A percentile compares a stretch with the other conserved stretches of the same genome.
These are phyloP conservation scores for Clarireedia sp. DNA, from an alignment of 2,329 filamentous ascomycete species.

Conservation along the genomic window DNA sequence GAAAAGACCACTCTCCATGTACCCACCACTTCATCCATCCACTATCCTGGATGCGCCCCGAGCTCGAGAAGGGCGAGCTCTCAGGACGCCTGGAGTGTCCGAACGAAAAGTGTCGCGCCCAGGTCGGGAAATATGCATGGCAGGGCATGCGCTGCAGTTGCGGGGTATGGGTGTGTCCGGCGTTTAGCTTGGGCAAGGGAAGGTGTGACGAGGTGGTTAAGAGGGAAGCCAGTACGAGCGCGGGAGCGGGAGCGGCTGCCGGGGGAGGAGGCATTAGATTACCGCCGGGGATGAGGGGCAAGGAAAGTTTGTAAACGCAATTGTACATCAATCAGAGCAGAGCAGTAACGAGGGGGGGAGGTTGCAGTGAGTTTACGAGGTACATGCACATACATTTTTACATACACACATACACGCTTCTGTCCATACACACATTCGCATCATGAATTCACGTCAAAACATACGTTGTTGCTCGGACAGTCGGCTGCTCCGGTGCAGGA, in stretches of 20 bases:
- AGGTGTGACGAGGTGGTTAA: constrained; percentile 61
- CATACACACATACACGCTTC: no score
- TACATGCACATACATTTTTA: no score
- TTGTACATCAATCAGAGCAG: no score
- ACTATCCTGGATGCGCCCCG: constrained; percentile 86
- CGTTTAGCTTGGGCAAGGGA: constrained; percentile 76
- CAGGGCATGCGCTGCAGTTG: constrained; percentile 91
- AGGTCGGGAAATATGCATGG: constrained; percentile 92
- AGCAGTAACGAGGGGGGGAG: no score
- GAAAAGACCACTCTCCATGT: constrained; percentile 41
- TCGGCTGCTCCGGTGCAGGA: no score
- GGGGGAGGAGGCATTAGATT: constrained; percentile 40
- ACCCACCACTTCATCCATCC: constrained; percentile 88
- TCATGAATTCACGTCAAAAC: no score
- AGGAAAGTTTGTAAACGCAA: neutral
- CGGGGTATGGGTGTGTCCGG: constrained; percentile 81
- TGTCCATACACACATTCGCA: no score
- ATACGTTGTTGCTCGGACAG: no score
- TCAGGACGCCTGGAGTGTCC: constrained; percentile 83
- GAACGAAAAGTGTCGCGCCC: constrained; percentile 65
- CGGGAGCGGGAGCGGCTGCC: neutral
- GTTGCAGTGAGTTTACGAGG: no score
- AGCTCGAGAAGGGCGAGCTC: constrained; percentile 71
- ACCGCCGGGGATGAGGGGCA: constrained; percentile 39
- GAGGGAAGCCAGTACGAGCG: constrained; percentile 7